Evolutionary conservation across 805 yeast species (phyloP), one percentile per base, ranked within the genome.

Genomic region (Lipomyces sp.): DNA sequence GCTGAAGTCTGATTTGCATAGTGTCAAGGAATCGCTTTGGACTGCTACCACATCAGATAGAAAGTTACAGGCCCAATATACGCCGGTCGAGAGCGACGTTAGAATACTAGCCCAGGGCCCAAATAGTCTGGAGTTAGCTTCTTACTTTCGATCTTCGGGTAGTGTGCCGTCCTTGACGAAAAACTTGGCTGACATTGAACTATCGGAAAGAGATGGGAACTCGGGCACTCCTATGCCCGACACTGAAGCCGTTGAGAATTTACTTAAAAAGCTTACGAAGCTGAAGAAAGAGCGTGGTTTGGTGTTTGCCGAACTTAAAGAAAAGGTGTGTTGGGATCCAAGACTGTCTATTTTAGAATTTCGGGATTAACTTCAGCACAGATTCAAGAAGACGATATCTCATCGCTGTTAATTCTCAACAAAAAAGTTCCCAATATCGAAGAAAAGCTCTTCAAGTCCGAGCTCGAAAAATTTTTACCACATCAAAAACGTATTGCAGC

Each of bases 371-470:
- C 54, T 4, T n/a, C 5, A 10, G 15, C 34, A 3, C 30, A 65
- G 66, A 57, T 71, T 42, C 95, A 88, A 73, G 81, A 83, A 13
- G 98, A 94, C 77, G 98, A 94, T 75, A 91, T 92, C 59, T 88
- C 97, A 0, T 87, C 88, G 62, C 80, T 88, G 11, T 80, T 94
- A 39, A 84, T 94, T 7, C 80, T 88, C 70, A 88, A 90, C 74
- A 86, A 84, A 67, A 82, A 84, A 55, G 83, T 82, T 50, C 79
- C 86, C 4, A 86, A 85, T 6, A 81, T 84, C 56, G 92, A 88
- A 65, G 79, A 83, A 8, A 77, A 68, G 3, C 75, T 89, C 13
- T 92, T 93, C 75, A 84, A 86, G 18, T 83, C 84, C 64, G 97
- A 92, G 75, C 79, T 94, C 69, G 84, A 82, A 59, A 94, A 94